These are phyloP conservation scores for Cryptococcus hybrid DNA, from an alignment of 1,284 basidiomycete genomes.

Conservation along the genomic window DNA sequence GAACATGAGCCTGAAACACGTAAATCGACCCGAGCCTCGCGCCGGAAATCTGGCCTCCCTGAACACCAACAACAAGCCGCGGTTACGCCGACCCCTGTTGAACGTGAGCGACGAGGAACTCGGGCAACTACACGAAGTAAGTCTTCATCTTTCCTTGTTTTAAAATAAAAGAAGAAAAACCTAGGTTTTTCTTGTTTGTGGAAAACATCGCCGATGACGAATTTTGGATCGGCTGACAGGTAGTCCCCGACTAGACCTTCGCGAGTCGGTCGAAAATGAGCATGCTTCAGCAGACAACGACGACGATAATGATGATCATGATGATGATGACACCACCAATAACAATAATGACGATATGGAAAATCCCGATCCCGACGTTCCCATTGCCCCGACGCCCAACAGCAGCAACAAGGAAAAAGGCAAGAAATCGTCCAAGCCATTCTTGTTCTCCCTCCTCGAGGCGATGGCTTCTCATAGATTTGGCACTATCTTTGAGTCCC, in stretches of 20 bases:
- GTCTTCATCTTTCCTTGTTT: conserved; percentile 1
- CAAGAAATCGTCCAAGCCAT: conserved; percentile 68
- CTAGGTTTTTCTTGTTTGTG: neutral
- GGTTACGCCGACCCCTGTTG: conserved; percentile 1
- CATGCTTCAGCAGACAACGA: neutral
- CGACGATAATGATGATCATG: conserved; percentile 2
- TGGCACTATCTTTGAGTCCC: conserved; percentile 85
- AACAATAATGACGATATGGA: no score
- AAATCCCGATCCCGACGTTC: neutral
- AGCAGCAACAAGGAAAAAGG: conserved; percentile 16
- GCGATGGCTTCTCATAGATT: conserved; percentile 79
- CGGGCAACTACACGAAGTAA: conserved; percentile 19
- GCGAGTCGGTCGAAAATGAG: conserved; percentile 26
- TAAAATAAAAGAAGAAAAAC: neutral
- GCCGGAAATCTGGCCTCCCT: conserved; percentile 21
- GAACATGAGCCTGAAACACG: conserved; percentile 10
- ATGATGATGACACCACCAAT: neutral
- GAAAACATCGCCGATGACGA: neutral
- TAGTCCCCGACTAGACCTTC: conserved; percentile 27
- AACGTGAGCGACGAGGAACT: conserved; percentile 12
- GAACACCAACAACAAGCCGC: neutral
- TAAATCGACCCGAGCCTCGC: conserved; percentile 17
- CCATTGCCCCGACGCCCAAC: neutral
- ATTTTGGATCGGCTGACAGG: conserved; percentile 26
- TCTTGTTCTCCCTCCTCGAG: conserved; percentile 74